These are phyloP conservation scores for Eremochloa ophiuroides DNA, from an alignment of 176 grass and related monocot genomes.

Conservation along the genomic window DNA sequence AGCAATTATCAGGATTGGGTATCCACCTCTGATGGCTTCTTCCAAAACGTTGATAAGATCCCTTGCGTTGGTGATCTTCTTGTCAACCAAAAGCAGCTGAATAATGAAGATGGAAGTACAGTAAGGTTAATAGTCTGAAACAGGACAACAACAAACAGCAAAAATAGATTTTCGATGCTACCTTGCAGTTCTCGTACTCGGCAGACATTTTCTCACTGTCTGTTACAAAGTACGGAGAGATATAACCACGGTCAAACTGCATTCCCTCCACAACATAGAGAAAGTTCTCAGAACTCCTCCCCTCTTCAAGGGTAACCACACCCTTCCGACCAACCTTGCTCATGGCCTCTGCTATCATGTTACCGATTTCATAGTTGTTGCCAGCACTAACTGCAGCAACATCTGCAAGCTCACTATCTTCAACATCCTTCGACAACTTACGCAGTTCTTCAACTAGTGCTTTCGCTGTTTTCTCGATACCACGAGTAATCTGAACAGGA, in stretches of 20 bases:
- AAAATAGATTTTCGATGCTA: constrained; percentile 20
- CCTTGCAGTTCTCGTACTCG: constrained; percentile 99
- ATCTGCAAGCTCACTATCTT: constrained; percentile 93
- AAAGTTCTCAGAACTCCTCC: constrained; percentile 78
- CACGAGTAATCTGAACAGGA: constrained; percentile 92
- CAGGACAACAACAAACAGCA: neutral
- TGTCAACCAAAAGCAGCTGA: constrained; percentile 90
- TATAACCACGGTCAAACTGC: constrained; percentile 98
- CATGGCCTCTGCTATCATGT: constrained; percentile 98
- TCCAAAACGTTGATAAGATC: constrained; percentile 93
- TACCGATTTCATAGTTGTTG: constrained; percentile 90
- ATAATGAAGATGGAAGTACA: constrained; percentile 17
- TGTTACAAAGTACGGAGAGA: constrained; percentile 95
- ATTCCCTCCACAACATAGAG: constrained; percentile 98
- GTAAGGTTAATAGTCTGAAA: constrained; percentile 14
- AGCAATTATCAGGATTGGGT: constrained; percentile 80
- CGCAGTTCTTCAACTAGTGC: constrained; percentile 71
- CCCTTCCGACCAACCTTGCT: constrained; percentile 96
- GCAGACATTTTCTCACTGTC: constrained; percentile 94
- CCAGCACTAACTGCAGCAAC: constrained; percentile 96
- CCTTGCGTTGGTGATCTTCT: constrained; percentile 87
- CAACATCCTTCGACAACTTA: constrained; percentile 90
- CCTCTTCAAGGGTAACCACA: constrained; percentile 96
- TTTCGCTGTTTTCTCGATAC: constrained; percentile 94
- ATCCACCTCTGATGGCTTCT: constrained; percentile 83